Base-by-base conservation (phyloP, 805 yeast species). In the Wickerhamiella australiensis region DNA sequence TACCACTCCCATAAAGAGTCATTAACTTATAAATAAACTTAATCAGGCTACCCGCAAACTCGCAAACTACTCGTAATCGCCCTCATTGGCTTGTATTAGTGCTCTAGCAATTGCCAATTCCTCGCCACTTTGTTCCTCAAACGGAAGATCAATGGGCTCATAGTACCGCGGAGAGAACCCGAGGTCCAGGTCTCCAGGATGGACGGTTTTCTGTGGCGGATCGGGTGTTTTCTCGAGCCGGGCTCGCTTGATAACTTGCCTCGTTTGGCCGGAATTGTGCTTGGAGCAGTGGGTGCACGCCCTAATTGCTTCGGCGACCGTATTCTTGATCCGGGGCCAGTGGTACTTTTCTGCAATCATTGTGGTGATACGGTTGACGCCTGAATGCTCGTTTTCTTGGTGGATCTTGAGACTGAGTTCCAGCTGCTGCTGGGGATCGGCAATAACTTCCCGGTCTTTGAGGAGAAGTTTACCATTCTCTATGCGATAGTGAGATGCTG, bases 291-390 rank as follows among this genome's bases (percentile, higher is more conserved):
- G 81, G 1, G 72, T 69, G 63, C 97, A 92, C 52, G 78, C 76
- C 49, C 80, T 72, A 48, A 88, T 79, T 1, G 85, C 90, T 26
- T 78, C 77, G 0, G 83, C 79, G 1, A 85, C 96, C 0, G 95
- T 85, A 50, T 78, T 86, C 65, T 92, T 88, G 54, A 90, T 83
- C 47, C 94, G 76, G 1, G 86, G 77, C 96, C 97, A 90, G 63
- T 86, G 94, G 57, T 83, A 90, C 56, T 76, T 75, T 54, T 83
- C 92, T 1, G 88, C 76, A 15, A 92, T 76, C 15, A 75, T 67
- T 0, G 90, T 68, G 0, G 96, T 87, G 1, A 94, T 80, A 59
- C 81, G 85, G 66, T 90, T 90, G 54, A 90, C 86, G 9, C 97
- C 97, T 11, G 80, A 80, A 61, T 90, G 98, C 42, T 73, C 76